Evolutionary conservation across 2,329 filamentous ascomycete species (phyloP).

Genomic region (Rosellinia necatrix): DNA sequence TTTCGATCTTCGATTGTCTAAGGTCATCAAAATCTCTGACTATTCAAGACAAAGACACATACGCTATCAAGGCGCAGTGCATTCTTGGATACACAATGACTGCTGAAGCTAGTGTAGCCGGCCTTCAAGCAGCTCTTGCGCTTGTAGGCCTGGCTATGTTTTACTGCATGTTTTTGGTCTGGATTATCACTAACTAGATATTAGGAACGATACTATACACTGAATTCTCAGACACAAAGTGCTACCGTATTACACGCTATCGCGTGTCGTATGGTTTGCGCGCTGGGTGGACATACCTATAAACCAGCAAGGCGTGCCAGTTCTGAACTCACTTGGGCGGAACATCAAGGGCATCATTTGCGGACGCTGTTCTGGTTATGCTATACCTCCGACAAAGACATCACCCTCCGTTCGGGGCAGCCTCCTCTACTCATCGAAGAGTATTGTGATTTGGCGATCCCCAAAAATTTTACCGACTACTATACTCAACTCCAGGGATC

Average conservation of each 20-base stretch:
- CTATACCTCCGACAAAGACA: constrained; percentile 12
- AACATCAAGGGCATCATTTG: constrained; percentile 1
- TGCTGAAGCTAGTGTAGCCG: neutral
- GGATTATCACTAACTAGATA: neutral
- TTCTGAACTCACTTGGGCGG: neutral
- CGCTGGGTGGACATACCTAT: constrained; percentile 3
- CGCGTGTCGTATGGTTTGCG: constrained; percentile 11
- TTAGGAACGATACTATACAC: constrained; percentile 1
- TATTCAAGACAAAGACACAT: neutral
- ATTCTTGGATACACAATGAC: neutral
- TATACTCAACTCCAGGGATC: neutral
- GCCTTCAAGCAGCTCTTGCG: neutral
- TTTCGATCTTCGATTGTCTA: constrained; percentile 3
- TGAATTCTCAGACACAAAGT: neutral
- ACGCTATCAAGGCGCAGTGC: neutral
- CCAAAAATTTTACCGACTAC: constrained; percentile 1
- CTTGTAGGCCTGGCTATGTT: neutral
- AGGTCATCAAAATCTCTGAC: neutral
- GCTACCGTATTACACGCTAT: neutral
- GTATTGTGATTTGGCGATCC: constrained; percentile 11
- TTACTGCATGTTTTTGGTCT: neutral
- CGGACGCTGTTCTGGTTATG: constrained; percentile 9
- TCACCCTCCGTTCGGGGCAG: constrained; percentile 10
- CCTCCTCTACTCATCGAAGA: constrained; percentile 11
- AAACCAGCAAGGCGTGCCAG: neutral